Evolutionary conservation across 2,329 filamentous ascomycete genomes (phyloP).

Genomic region (Magnaporthiopsis poae): DNA sequence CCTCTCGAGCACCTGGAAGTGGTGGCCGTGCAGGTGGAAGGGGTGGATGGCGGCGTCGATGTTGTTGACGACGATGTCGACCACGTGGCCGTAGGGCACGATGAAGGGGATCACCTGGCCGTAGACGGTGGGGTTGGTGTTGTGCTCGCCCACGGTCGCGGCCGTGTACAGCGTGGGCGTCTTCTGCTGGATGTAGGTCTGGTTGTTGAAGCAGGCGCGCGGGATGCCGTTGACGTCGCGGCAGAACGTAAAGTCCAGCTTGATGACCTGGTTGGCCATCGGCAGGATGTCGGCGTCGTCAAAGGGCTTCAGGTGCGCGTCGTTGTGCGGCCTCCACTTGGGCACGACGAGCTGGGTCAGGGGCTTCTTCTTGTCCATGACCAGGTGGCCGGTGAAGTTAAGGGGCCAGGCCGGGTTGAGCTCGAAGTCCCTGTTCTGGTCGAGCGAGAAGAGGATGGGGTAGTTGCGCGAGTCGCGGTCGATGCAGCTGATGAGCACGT

Average conservation of each 20-base stretch:
- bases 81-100: conserved; percentile 26
- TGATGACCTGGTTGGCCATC: conserved; percentile 45
- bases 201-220: conserved; percentile 54
- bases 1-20: conserved; percentile 43
- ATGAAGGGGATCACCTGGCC: conserved; percentile 33
- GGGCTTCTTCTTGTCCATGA: conserved; percentile 25
- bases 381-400: conserved; percentile 36
- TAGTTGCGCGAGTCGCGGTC: conserved; percentile 29
- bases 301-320: conserved; percentile 47
- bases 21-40: conserved; percentile 46
- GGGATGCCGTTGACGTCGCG: conserved; percentile 50
- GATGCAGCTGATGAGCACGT: conserved; percentile 28
- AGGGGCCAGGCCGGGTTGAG: conserved; percentile 23
- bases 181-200: conserved; percentile 57
- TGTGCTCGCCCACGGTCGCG: conserved; percentile 42
- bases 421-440: conserved; percentile 33
- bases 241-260: conserved; percentile 48
- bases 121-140: conserved; percentile 32
- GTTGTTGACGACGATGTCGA: conserved; percentile 43
- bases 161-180: conserved; percentile 65
- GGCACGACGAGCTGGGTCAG: conserved; percentile 23
- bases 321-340: conserved; percentile 47
- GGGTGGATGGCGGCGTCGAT: conserved; percentile 36
- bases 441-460: conserved; percentile 33
- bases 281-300: conserved; percentile 24